A percentile compares a stretch with the other conserved stretches of the same genome.
phyloP scores from a whole-genome alignment of 1,284 basidiomycete species.

The Mycena sp. region DNA sequence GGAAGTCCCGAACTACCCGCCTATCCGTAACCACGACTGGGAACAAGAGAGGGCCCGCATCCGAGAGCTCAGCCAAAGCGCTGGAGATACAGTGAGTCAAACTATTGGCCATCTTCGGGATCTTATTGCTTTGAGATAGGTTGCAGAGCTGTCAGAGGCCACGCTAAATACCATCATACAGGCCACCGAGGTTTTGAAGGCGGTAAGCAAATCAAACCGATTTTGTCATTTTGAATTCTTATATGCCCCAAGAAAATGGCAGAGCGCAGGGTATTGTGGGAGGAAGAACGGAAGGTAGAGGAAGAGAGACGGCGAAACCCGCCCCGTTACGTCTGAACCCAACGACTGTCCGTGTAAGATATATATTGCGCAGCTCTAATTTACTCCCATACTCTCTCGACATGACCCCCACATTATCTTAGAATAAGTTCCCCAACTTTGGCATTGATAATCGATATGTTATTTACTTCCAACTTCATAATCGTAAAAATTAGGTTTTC shows the following conservation, averaged over 20 bases:
- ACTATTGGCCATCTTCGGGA: not conserved
- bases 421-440: no score
- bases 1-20: not conserved
- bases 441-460: no score
- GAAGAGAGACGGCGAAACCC: slow-evolving; percentile 21
- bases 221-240: not conserved
- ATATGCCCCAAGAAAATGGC: slow-evolving; percentile 24
- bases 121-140: slow-evolving; percentile 4
- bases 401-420: no score
- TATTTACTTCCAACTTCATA: no score
- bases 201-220: slow-evolving; percentile 1
- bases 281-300: slow-evolving; percentile 17
- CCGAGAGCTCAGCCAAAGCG: slow-evolving; percentile 15
- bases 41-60: slow-evolving; percentile 24
- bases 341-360: no score
- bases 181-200: slow-evolving; percentile 28
- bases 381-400: no score
- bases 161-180: slow-evolving; percentile 26
- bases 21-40: slow-evolving; percentile 14
- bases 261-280: slow-evolving; percentile 20
- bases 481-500: no score
- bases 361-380: no score
- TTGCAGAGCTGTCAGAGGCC: slow-evolving; percentile 25
- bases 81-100: slow-evolving; percentile 11
- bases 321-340: slow-evolving; percentile 20